Base-by-base conservation (phyloP, 257 asterid species). In the Nicotiana attenuata region DNA sequence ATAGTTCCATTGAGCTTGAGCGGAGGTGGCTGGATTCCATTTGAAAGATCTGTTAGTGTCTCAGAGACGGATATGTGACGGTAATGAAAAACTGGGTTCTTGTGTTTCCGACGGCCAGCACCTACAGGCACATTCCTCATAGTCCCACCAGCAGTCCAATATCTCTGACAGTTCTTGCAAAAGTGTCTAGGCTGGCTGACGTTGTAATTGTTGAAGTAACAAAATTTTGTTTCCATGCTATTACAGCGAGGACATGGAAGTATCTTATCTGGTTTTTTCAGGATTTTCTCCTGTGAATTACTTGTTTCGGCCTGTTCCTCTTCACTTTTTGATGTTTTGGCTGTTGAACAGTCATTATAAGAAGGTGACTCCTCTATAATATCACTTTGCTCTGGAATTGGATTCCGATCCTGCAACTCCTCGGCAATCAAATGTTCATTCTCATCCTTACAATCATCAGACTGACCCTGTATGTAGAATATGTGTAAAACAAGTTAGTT, bases 121-220 rank as follows among this genome's bases (percentile, higher is more conserved):
- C 99, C 99, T 9, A 96, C 89, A 1, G 99, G 97, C 22, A 96
- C 97, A 22, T 93, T 96, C 83, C 99, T 91, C 98, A 93, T 96
- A 68, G 94, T 93, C 82, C 99, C 99, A 31, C 99, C 99, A 45
- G 98, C 98, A 35, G 99, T 96, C 99, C 99, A 96, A 86, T 96
- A 96, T 83, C 99, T 89, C 92, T 96, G 98, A 87, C 99, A 96
- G 78, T 90, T 93, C 90, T 92, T 96, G 88, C 99, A 96, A 88
- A 93, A 96, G 76, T 96, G 98, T n/a, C 99, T 82, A 56, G 98
- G 99, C 81, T 96, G 99, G 88, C 91, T 94, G 71, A 93, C 93
- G 1, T 96, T 96, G 93, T 96, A 96, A 75, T 96, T 96, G 89
- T 96, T 96, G 86, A 89, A 96, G 83, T 96, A 96, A 86, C 99